Base-by-base conservation (phyloP, 2,329 filamentous ascomycete species). In the Ophiostoma sp. region DNA sequence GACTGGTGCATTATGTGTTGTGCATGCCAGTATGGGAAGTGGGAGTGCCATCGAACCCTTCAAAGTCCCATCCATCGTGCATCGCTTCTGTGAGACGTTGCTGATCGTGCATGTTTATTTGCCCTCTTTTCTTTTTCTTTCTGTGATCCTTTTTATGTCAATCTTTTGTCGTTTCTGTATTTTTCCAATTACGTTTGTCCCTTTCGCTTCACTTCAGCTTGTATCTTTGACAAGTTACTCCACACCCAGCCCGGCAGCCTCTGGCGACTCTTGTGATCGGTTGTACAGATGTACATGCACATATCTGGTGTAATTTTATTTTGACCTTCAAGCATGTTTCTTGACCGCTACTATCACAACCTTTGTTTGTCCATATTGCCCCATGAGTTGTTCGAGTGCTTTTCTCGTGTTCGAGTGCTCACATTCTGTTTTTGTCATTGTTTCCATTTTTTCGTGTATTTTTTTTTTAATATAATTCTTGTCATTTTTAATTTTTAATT, bases 91-190 rank as follows among this genome's bases (percentile, higher is more conserved):
- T 25, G 33, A 39, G 59, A 36, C n/a, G 33, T 11, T 59, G 31
- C 33, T 39, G 59, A 63, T 63, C 59, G 33, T 63, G 59, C 33
- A 39, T 63, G 2, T 22, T 63, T 39, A 63, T 63, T 42, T 63
- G 59, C 33, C 57, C 59, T 66, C 36, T 45, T 66, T 25, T 11
- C 19, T 22, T 63, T 59, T 42, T 64, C 22, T n/a, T 42, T 39
- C 9, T 39, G 61, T 3, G 42, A 48, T 17, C 22, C 36, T 28
- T 66, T 66, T 12, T 7, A 19, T 63, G 17, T 39, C 8, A 4
- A 63, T 39, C 8, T 63, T 12, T 63, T 12, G 12, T n/a, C 12
- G 22, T 31, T 31, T 57, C 1, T 36, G 6, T 36, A 12, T 36
- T 63, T 63, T 7, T 25, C 22, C 2, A 2, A 25, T 42, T 64